Evolutionary conservation across 2,329 filamentous ascomycete species (phyloP).

Genomic region (Basipetospora sp.): DNA sequence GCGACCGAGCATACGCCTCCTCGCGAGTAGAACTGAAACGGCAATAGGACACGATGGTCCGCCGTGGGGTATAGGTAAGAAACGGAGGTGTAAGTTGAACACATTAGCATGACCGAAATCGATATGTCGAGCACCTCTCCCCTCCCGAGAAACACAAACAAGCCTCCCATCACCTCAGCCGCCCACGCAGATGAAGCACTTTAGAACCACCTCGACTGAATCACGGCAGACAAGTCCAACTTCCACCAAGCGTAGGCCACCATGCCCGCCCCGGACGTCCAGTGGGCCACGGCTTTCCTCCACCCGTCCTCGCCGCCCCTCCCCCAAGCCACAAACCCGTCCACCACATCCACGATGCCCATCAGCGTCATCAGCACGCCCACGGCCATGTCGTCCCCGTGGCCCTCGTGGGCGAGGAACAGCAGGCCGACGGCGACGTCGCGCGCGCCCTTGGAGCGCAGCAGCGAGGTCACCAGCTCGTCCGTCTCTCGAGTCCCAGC

Average conservation of each 20-base stretch:
- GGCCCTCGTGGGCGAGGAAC: conserved; percentile 5
- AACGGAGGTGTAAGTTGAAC: too few species aligned
- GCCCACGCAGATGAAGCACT: too few species aligned
- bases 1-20: too few species aligned
- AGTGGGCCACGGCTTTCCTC: conserved; percentile 2
- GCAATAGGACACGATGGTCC: too few species aligned
- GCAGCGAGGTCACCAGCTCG: conserved; percentile 2
- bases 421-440: conserved; percentile 4
- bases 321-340: conserved; percentile 1
- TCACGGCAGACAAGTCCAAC: conserved; percentile 3
- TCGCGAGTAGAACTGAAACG: too few species aligned
- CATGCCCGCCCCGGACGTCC: conserved; percentile 1
- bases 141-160: too few species aligned
- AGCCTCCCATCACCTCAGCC: too few species aligned
- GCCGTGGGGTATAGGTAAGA: too few species aligned
- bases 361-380: conserved; percentile 5
- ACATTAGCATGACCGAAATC: too few species aligned
- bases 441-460: conserved; percentile 2
- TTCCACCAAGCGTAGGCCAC: conserved; percentile 2
- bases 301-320: conserved; percentile 4
- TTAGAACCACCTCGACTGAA: conserved; percentile 4
- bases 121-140: too few species aligned
- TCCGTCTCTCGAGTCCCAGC: not conserved
- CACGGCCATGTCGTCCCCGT: conserved; percentile 5
- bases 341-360: conserved; percentile 2